Evolutionary conservation across 176 grass and related monocot species (phyloP), one percentile per base, ranked within the genome.

Genomic region (Chloris gayana): DNA sequence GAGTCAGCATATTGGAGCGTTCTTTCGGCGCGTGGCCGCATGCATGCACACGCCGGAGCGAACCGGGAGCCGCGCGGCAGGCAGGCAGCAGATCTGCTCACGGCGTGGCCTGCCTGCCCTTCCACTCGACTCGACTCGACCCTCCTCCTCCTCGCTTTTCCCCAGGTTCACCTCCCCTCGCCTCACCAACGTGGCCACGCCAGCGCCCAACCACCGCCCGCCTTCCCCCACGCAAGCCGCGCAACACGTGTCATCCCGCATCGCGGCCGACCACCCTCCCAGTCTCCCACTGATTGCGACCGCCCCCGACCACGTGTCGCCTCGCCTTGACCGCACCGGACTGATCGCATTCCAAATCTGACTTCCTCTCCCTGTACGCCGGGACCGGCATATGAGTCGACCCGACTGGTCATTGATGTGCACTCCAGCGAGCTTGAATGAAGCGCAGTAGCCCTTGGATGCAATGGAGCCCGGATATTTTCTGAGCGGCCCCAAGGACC

Each of bases 181-280:
- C 39, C 65, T 1, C 82, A 44, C 54, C 77, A 81, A 89, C 83
- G 83, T 85, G 87, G 87, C 87, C 83, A 89, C 77, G 87, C 67
- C 87, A 85, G 78, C 87, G 24, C 72, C 72, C 83, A 89, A 85
- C 87, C 2, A 85, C 77, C 82, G 45, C 30, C 75, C 66, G 22
- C 75, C 8, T 39, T 26, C 12, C 61, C 62, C 44, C 34, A 75
- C 69, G 63, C 76, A 37, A 72, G 62, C 63, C 17, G 37, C 11
- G 29, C 71, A 70, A 79, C 82, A 89, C 87, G 87, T 68, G 82
- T 85, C 82, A 9, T 14, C 72, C 72, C 72, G 27, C 37, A 54
- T 72, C 35, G 67, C 77, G 82, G 72, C 87, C 82, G 87, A 82
- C 77, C 82, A 76, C 78, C 82, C 82, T 75, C 58, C 65, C 87